phyloP scores from a whole-genome alignment of 2,329 filamentous ascomycete species.

The Didymosphaeria variabile region DNA sequence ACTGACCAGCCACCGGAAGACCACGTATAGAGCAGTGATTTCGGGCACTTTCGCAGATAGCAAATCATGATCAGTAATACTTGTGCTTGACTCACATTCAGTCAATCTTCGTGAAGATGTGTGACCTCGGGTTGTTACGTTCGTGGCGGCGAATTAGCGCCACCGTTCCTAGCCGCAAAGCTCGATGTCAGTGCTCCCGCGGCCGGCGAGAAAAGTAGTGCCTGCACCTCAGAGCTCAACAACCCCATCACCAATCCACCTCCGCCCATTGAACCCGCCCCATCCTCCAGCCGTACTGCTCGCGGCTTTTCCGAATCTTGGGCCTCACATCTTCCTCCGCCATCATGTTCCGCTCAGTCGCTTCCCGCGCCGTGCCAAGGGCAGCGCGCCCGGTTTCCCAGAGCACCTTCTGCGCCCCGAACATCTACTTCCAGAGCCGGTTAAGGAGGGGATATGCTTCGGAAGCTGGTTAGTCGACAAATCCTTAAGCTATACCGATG shows the following conservation, averaged over 20 bases:
- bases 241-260: conserved; percentile 48
- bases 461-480: conserved; percentile 57
- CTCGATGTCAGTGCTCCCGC: conserved; percentile 29
- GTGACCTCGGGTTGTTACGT: conserved; percentile 4
- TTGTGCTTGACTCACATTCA: conserved; percentile 1
- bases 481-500: conserved; percentile 25
- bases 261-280: conserved; percentile 49
- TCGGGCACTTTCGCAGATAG: background rate
- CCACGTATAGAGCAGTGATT: conserved; percentile 22
- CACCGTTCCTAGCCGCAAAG: conserved; percentile 30
- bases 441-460: conserved; percentile 66
- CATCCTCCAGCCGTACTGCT: conserved; percentile 39
- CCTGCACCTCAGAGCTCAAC: conserved; percentile 35
- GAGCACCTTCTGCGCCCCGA: conserved; percentile 51
- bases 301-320: conserved; percentile 41
- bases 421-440: conserved; percentile 59
- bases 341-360: conserved; percentile 62
- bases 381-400: conserved; percentile 46
- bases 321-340: conserved; percentile 31
- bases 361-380: conserved; percentile 61
- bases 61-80: conserved; percentile 15
- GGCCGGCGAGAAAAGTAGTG: conserved; percentile 34
- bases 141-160: conserved; percentile 2
- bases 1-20: conserved; percentile 39
- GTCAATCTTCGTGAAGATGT: conserved; percentile 6